Evolutionary conservation across 1,139 yeast species (phyloP), one percentile per base, ranked within the genome.

Genomic region (Candida pseudoviswanathii): DNA sequence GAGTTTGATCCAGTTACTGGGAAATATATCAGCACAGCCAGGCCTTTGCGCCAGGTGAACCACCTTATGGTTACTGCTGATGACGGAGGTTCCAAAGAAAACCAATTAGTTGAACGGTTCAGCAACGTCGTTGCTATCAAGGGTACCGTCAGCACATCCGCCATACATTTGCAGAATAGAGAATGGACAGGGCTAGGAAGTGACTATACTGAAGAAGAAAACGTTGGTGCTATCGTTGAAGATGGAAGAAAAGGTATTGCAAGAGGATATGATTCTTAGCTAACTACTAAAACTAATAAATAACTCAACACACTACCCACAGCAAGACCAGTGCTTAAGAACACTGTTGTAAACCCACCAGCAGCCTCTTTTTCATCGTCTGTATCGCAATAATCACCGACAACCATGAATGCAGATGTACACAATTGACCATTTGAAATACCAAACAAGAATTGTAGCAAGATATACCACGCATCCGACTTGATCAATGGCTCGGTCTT

Each of bases 151-250:
- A 91, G 98, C 0, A 92, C 98, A 0, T 90, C 98, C 0, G 97
- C 97, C 0, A 76, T 78, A 10, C 80, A 80, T 54, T 73, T 94
- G 44, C 96, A 90, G 59, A 74, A 74, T 38, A 78, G 96, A 61
- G 73, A 77, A 24, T 94, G 99, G 99, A 82, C 85, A 0, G 99
- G 99, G 0, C 73, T 94, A 34, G 99, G 99, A 0, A 86, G 95
- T 54, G 98, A 92, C 61, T 89, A 78, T 65, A 57, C 60, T 5
- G 78, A 71, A 4, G 73, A 67, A 1, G 68, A 62, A 40, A 82
- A 76, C 42, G 71, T 70, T 42, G 96, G 94, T 29, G 91, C 97
- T 0, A 64, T 75, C 1, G 79, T 89, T 1, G 96, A 90, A 62
- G 84, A 86, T 56, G 99, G 99, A 1, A 75, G 86, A 43, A 77